phyloP scores from a whole-genome alignment of 768 basidiomycete genomes.

The Suillus fuscotomentosus region DNA sequence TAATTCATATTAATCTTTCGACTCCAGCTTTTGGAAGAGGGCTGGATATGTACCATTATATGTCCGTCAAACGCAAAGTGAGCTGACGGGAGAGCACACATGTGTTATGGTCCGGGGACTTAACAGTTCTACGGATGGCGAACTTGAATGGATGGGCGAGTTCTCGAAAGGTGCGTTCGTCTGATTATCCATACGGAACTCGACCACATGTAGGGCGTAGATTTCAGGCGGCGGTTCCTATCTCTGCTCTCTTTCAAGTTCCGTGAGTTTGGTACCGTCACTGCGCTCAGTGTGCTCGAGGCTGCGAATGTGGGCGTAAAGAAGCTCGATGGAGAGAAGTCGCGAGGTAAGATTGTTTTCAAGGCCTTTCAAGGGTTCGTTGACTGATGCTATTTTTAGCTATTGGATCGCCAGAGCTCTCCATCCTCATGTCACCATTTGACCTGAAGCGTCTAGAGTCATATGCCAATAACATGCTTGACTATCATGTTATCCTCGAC shows the following conservation, averaged over 20 bases:
- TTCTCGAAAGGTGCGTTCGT: constrained; percentile 70
- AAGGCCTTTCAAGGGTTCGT: background rate
- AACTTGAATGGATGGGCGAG: constrained; percentile 82
- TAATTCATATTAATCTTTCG: background rate
- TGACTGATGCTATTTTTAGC: constrained; percentile 32
- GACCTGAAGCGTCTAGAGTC: constrained; percentile 95
- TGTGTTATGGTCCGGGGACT: constrained; percentile 93
- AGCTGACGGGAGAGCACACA: constrained; percentile 94
- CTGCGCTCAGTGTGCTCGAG: constrained; percentile 85
- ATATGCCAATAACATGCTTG: constrained; percentile 93
- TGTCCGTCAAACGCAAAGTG: constrained; percentile 89
- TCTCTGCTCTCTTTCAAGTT: constrained; percentile 91
- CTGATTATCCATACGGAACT: background rate
- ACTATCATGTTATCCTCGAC: constrained; percentile 95
- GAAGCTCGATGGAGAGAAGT: constrained; percentile 37
- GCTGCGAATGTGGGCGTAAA: constrained; percentile 69
- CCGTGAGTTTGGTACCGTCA: constrained; percentile 88
- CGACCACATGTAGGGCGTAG: constrained; percentile 38
- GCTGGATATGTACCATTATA: constrained; percentile 91
- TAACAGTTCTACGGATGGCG: constrained; percentile 59
- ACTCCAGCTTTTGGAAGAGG: constrained; percentile 90
- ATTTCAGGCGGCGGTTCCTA: constrained; percentile 91
- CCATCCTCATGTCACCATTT: constrained; percentile 78
- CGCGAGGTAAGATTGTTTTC: constrained; percentile 29
- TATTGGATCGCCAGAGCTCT: constrained; percentile 42